Conservation (phyloP, 2,329 filamentous ascomycete genomes). For the Blastomyces parvus region DNA sequence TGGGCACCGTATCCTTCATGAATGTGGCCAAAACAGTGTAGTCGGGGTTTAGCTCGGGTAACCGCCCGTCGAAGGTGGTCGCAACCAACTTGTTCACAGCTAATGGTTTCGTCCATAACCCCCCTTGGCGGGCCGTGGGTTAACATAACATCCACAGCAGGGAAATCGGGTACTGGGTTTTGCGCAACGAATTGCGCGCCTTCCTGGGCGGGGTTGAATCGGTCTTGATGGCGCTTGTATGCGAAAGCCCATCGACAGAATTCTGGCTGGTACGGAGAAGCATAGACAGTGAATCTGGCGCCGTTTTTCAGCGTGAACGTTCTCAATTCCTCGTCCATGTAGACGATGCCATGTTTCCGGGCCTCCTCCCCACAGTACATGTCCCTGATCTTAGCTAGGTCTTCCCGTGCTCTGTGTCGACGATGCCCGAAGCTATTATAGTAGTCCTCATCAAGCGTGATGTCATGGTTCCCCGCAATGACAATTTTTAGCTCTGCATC, state of each 20-base stretch:
- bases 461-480: conserved; percentile 55
- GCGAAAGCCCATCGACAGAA: conserved; percentile 50
- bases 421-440: conserved; percentile 28
- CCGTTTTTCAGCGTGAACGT: conserved; percentile 42
- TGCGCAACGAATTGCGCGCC: conserved; percentile 19
- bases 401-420: conserved; percentile 19
- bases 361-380: conserved; percentile 42
- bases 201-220: conserved; percentile 38
- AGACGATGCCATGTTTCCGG: conserved; percentile 39
- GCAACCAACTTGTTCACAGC: conserved; percentile 42
- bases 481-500: conserved; percentile 51
- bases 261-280: conserved; percentile 45
- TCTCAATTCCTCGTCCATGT: conserved; percentile 47
- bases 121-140: conserved; percentile 51
- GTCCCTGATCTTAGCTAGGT: conserved; percentile 29
- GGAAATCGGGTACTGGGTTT: conserved; percentile 38
- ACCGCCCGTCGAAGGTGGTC: conserved; percentile 45
- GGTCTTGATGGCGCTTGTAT: conserved; percentile 43
- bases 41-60: conserved; percentile 40
- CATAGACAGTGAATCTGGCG: conserved; percentile 44
- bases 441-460: conserved; percentile 46
- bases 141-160: conserved; percentile 47
- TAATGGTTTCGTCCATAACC: conserved; percentile 37
- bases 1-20: conserved; percentile 46
- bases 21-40: conserved; percentile 58